Evolutionary conservation across 106 monocot genomes (phyloP).

Genomic region (Phalaenopsis equestris): DNA sequence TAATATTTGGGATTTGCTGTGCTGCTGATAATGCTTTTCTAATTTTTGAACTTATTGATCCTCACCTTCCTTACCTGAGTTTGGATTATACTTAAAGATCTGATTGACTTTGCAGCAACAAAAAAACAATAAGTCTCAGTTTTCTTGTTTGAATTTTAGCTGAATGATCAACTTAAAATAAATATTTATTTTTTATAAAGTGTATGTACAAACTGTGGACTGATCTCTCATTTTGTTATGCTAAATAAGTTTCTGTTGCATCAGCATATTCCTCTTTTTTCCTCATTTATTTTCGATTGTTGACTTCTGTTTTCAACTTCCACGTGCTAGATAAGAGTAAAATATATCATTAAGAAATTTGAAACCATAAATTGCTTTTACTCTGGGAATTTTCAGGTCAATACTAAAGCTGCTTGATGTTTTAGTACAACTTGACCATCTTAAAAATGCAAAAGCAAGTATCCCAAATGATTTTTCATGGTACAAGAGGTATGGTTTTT

Average conservation of each 20-base stretch:
- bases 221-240: not conserved
- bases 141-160: no score
- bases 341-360: not conserved
- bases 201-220: not conserved
- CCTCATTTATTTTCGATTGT: not conserved
- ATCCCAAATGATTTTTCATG: constrained; percentile 99
- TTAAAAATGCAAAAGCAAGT: constrained; percentile 99
- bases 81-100: no score
- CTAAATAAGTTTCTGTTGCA: not conserved
- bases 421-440: constrained; percentile 94
- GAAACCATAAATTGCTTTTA: not conserved
- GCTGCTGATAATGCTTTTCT: no score
- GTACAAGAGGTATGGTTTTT: constrained; percentile 80
- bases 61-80: no score
- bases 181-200: no score
- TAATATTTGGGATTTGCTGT: no score
- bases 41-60: no score
- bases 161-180: no score
- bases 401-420: constrained; percentile 96
- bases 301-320: not conserved
- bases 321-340: not conserved
- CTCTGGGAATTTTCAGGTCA: constrained; percentile 44
- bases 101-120: no score
- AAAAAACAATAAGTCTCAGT: no score
- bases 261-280: not conserved